phyloP scores from a whole-genome alignment of 805 yeast genomes.

The Myxozyma melibiosi region DNA sequence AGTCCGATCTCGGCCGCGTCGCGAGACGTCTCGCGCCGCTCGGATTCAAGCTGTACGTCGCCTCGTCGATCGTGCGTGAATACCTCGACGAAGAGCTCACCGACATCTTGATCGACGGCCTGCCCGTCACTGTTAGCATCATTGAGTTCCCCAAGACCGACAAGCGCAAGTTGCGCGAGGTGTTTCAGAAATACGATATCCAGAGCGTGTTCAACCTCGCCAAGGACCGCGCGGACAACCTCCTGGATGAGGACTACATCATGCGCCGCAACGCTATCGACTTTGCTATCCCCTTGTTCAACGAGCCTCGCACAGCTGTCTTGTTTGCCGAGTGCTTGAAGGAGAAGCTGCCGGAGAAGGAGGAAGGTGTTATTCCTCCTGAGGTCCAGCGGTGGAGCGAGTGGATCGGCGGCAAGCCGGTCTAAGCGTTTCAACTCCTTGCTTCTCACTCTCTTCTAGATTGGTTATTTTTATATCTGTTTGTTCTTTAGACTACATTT shows the following conservation, averaged over 20 bases:
- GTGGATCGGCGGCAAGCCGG: constrained; percentile 91
- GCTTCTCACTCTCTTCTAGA: background rate
- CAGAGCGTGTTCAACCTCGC: constrained; percentile 92
- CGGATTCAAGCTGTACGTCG: constrained; percentile 81
- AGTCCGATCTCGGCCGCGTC: constrained; percentile 70
- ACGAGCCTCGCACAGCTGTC: constrained; percentile 91
- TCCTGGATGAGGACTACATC: constrained; percentile 86
- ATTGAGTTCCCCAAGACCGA: constrained; percentile 92
- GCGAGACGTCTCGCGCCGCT: constrained; percentile 68
- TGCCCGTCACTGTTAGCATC: constrained; percentile 53
- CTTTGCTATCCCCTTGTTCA: constrained; percentile 93
- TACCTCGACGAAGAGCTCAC: constrained; percentile 60
- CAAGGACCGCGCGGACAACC: constrained; percentile 78
- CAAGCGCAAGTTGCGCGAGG: constrained; percentile 89
- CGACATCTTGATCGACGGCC: constrained; percentile 41
- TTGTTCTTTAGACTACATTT: background rate
- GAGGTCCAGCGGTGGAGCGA: constrained; percentile 98
- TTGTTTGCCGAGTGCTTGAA: constrained; percentile 83
- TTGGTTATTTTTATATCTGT: background rate
- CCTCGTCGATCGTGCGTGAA: constrained; percentile 68
- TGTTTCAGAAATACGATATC: constrained; percentile 83
- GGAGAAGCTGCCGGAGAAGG: constrained; percentile 59
- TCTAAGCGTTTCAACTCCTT: constrained; percentile 45
- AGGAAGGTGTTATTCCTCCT: constrained; percentile 65
- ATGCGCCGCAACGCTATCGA: constrained; percentile 99